phyloP scores from a whole-genome alignment of 225 moss, liverwort and hornwort genomes.

The Sphagnum tenellum region DNA sequence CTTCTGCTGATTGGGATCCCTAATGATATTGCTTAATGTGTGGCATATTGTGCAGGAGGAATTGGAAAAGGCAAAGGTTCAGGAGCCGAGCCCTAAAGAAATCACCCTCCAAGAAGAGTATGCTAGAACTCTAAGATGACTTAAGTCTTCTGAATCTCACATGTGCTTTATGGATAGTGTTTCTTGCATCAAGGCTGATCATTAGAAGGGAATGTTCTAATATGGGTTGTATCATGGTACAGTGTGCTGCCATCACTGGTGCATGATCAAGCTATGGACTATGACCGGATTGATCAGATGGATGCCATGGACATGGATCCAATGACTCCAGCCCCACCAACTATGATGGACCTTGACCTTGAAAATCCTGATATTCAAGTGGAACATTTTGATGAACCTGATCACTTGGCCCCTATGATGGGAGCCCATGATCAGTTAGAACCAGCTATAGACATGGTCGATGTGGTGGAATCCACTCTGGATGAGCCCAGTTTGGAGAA shows the following conservation, averaged over 20 bases:
- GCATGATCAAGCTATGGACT: slow-evolving; percentile 63
- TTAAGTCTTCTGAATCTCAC: too few relatives aligned
- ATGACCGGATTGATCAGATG: slow-evolving; percentile 87
- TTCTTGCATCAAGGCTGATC: not conserved
- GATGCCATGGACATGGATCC: slow-evolving; percentile 81
- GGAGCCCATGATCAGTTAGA: slow-evolving; percentile 18
- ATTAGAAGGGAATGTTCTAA: too few relatives aligned
- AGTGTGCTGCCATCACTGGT: slow-evolving; percentile 46
- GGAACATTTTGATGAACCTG: too few relatives aligned
- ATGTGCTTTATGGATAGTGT: not conserved
- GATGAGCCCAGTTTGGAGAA: not conserved
- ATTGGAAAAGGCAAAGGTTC: slow-evolving; percentile 35
- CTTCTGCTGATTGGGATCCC: too few relatives aligned
- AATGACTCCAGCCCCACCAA: slow-evolving; percentile 39
- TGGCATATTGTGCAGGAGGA: slow-evolving; percentile 30
- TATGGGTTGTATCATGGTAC: slow-evolving; percentile 7
- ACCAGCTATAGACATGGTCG: too few relatives aligned
- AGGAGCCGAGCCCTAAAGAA: slow-evolving; percentile 42
- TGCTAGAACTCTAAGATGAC: not conserved
- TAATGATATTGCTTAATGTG: too few relatives aligned
- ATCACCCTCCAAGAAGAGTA: slow-evolving; percentile 69
- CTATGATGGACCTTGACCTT: slow-evolving; percentile 10
- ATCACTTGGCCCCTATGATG: not conserved
- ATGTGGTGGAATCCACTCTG: too few relatives aligned
- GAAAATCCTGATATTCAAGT: too few relatives aligned